Evolutionary conservation across 116 monocot genomes (phyloP).

Genomic region (Cymodocea nodosa): DNA sequence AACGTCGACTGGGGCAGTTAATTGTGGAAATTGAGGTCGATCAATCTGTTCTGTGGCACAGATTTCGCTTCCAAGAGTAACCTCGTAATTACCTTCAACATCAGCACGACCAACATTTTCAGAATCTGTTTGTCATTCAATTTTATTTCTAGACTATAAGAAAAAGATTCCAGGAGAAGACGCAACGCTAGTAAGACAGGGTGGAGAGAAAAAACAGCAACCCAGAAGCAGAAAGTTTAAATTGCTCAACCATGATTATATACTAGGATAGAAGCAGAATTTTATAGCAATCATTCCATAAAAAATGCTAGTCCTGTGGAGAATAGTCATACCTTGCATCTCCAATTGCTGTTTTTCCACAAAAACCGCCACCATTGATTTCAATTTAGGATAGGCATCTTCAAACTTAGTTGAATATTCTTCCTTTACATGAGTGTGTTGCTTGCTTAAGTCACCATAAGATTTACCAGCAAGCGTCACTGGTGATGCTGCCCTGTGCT

Average conservation of each 20-base stretch:
- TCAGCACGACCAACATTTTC: slow-evolving; percentile 9
- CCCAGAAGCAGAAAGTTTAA: no score
- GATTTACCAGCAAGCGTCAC: no score
- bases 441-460: not conserved
- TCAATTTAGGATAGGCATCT: not conserved
- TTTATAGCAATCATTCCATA: no score
- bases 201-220: no score
- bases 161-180: no score
- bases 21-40: not conserved
- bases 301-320: no score
- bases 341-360: slow-evolving; percentile 1
- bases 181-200: no score
- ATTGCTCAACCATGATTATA: no score
- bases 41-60: not conserved
- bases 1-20: not conserved
- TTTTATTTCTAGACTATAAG: not conserved
- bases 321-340: no score
- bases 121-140: not conserved
- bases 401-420: not conserved
- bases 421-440: not conserved
- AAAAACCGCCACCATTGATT: not conserved
- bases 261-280: no score
- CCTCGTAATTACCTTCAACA: slow-evolving; percentile 26
- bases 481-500: no score
- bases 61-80: slow-evolving; percentile 47